Conservation (phyloP, 306 rosid genomes). For the Parietaria judaica region DNA sequence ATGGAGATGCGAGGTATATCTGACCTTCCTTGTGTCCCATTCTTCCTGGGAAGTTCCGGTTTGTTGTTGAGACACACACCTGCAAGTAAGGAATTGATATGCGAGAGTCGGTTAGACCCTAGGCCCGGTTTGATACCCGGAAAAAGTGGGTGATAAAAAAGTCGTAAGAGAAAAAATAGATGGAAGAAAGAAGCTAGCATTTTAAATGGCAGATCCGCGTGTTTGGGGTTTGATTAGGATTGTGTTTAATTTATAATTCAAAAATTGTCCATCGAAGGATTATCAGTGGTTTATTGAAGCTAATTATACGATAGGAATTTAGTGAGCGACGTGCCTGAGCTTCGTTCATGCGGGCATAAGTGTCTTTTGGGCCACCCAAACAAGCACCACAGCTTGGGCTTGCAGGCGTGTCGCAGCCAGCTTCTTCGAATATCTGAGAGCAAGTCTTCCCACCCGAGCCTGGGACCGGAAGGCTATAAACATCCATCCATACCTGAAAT, state of each 20-base stretch:
- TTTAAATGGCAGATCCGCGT: too few relatives aligned
- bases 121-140: too few relatives aligned
- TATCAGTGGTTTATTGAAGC: too few relatives aligned
- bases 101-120: background rate
- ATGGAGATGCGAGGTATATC: slow-evolving; percentile 87
- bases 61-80: slow-evolving; percentile 85
- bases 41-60: slow-evolving; percentile 91
- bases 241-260: too few relatives aligned
- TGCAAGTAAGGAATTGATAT: slow-evolving; percentile 25
- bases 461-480: slow-evolving; percentile 68
- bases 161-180: too few relatives aligned
- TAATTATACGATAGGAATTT: too few relatives aligned
- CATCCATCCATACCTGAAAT: slow-evolving; percentile 86
- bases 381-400: slow-evolving; percentile 97
- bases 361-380: slow-evolving; percentile 95
- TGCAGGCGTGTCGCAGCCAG: slow-evolving; percentile 97
- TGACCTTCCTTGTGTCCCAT: slow-evolving; percentile 98
- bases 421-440: slow-evolving; percentile 98
- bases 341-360: slow-evolving; percentile 85
- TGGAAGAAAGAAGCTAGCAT: too few relatives aligned
- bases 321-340: slow-evolving; percentile 44
- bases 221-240: too few relatives aligned
- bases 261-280: too few relatives aligned
- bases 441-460: slow-evolving; percentile 96
- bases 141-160: too few relatives aligned